These are phyloP conservation scores for Fragilaria radians DNA, from an alignment of 108 stramenopile species.

Conservation along the genomic window DNA sequence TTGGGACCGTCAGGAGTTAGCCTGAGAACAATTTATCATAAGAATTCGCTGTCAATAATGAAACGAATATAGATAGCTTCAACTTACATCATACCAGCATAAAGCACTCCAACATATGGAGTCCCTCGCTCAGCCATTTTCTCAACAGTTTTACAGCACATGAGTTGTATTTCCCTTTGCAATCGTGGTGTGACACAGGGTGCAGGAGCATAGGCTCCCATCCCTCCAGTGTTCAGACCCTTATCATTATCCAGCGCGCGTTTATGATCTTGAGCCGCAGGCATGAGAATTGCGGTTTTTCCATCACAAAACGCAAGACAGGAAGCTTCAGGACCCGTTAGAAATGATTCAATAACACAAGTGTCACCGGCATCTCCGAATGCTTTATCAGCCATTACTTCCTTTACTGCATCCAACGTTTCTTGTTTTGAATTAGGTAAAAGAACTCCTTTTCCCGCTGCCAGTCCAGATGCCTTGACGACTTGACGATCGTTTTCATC, in stretches of 20 bases:
- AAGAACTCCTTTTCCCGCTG: conserved; percentile 98
- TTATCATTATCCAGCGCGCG: conserved; percentile 93
- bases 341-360: conserved; percentile 96
- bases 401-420: conserved; percentile 86
- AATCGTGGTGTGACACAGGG: conserved; percentile 90
- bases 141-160: conserved; percentile 89
- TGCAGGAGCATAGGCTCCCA: conserved; percentile 99
- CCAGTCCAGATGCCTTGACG: conserved; percentile 98
- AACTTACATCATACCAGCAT: conserved; percentile 97
- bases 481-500: conserved; percentile 86
- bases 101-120: conserved; percentile 95
- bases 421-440: conserved; percentile 86
- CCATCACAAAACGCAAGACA: conserved; percentile 97
- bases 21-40: conserved; percentile 20
- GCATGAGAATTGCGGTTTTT: conserved; percentile 84
- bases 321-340: conserved; percentile 97
- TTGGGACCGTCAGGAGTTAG: conserved; percentile 82
- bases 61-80: not conserved
- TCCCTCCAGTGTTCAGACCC: conserved; percentile 98
- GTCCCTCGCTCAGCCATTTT: conserved; percentile 94
- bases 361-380: conserved; percentile 93
- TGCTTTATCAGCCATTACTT: conserved; percentile 92
- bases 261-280: conserved; percentile 98
- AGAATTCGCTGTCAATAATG: not conserved
- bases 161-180: conserved; percentile 78